Evolutionary conservation across 1,284 basidiomycete genomes (phyloP), one percentile per base, ranked within the genome.

Genomic region (Xanthoconium separans): DNA sequence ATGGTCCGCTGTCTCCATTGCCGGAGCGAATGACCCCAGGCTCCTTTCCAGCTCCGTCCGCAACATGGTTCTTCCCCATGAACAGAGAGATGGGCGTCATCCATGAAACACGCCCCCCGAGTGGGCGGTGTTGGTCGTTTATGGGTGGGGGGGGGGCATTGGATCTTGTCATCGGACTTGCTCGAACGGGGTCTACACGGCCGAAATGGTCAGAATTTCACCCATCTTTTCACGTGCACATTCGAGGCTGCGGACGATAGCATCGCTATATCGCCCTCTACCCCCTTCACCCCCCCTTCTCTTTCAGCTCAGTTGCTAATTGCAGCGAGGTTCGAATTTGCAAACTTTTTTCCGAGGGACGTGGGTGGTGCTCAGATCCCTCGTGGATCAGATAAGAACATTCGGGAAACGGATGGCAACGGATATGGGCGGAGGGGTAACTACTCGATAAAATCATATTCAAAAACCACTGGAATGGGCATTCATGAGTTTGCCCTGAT

Each of bases 61-160:
- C 64, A 47, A 71, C 65, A 71, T 76, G 20, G 7, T 7, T 58
- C 70, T 51, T 73, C 70, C 8, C 71, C 71, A 37, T 76, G 72
- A 66, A 58, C 55, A 53, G 71, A 74, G 54, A 74, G 54, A 52
- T 72, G 34, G 56, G 51, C 43, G 24, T 49, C 42, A 49, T 37
- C 3, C 47, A 57, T 37, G 46, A 45, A 51, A 58, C 16, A 13
- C 53, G 27, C 27, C 27, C 27, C 6, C 58, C 13, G 37, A 47
- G 29, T 53, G 31, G 40, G 63, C 37, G 36, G 54, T 58, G 41
- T 44, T 27, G 47, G 27, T 52, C 47, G 20, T 42, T 45, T 30
- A 44, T 34, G 9, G 11, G 36, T n/a, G 18, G 22, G 22, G 9
- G 11, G n/a, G 27, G 6, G 27, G 27, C 27, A 27, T 27, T 9